phyloP scores from a whole-genome alignment of 768 basidiomycete genomes.

The Trametes meyenii region DNA sequence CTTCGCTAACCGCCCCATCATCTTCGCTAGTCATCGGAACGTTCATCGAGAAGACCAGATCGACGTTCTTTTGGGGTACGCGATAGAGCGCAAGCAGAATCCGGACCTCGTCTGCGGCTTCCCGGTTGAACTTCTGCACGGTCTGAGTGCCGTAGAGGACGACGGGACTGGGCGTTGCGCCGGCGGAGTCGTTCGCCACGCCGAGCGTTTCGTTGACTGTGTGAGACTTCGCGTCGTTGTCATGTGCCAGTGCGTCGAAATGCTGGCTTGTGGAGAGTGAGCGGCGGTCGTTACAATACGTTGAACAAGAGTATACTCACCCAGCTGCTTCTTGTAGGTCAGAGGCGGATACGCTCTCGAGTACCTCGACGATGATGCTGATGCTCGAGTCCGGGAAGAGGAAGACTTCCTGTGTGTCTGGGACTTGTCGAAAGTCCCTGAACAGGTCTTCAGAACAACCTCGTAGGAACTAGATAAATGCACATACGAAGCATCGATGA shows the following conservation, averaged over 20 bases:
- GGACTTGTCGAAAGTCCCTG: conserved; percentile 79
- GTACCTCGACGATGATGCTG: conserved; percentile 84
- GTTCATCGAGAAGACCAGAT: conserved; percentile 86
- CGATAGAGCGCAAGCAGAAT: conserved; percentile 85
- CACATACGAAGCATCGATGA: conserved; percentile 87
- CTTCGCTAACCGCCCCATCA: conserved; percentile 42
- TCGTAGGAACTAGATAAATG: conserved; percentile 39
- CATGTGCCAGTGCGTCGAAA: conserved; percentile 88
- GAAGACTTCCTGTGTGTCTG: conserved; percentile 95
- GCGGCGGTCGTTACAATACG: not conserved
- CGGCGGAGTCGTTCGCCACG: conserved; percentile 42
- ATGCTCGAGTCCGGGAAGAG: conserved; percentile 66
- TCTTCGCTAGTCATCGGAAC: conserved; percentile 60
- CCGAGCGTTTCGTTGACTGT: conserved; percentile 47
- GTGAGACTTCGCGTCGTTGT: conserved; percentile 71
- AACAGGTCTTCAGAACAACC: not conserved
- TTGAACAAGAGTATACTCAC: conserved; percentile 41
- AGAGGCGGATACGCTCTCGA: conserved; percentile 66
- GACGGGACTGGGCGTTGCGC: conserved; percentile 57
- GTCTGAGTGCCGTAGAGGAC: conserved; percentile 69
- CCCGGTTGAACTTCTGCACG: conserved; percentile 77
- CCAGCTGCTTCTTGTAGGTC: conserved; percentile 66
- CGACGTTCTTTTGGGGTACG: conserved; percentile 66
- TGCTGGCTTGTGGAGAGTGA: conserved; percentile 66
- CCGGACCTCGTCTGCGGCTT: conserved; percentile 63